phyloP scores from a whole-genome alignment of 2,329 filamentous ascomycete species.

The Zymoseptoria pseudotritici region DNA sequence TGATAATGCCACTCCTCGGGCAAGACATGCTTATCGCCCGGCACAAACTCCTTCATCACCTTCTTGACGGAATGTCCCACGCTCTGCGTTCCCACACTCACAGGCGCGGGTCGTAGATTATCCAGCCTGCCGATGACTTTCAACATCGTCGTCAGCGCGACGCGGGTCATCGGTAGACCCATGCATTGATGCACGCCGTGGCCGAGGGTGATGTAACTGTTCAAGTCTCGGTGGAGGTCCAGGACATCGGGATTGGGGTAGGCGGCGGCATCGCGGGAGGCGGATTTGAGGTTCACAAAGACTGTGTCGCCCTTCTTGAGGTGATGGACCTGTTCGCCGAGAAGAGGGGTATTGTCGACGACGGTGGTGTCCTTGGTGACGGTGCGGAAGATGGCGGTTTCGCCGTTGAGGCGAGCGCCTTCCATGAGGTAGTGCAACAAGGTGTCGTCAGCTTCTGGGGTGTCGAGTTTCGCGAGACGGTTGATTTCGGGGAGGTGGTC shows the following conservation, averaged over 20 bases:
- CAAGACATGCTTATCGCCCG: conserved; percentile 26
- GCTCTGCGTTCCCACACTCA: conserved; percentile 25
- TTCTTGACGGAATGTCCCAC: conserved; percentile 38
- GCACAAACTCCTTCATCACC: conserved; percentile 31
- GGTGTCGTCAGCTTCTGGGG: conserved; percentile 39
- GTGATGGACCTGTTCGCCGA: conserved; percentile 19
- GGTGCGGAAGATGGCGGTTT: conserved; percentile 36
- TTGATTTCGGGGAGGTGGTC: conserved; percentile 44
- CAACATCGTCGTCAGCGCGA: conserved; percentile 41
- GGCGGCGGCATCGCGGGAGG: conserved; percentile 33
- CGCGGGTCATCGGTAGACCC: conserved; percentile 36
- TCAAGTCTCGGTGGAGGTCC: conserved; percentile 32
- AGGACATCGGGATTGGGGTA: conserved; percentile 38
- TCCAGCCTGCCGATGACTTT: conserved; percentile 36
- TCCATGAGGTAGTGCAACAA: conserved; percentile 47
- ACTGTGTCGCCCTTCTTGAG: conserved; percentile 34
- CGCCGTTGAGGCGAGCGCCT: conserved; percentile 36
- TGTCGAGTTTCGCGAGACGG: conserved; percentile 39
- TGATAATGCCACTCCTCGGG: conserved; percentile 32
- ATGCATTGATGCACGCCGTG: conserved; percentile 38
- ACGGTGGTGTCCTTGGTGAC: conserved; percentile 29
- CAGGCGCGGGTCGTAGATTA: conserved; percentile 33
- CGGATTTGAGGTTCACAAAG: conserved; percentile 38
- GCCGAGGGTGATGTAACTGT: conserved; percentile 40
- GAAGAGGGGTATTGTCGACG: conserved; percentile 23